Base-by-base conservation (phyloP, 805 yeast genomes). In the Suhomyces kilbournensis region DNA sequence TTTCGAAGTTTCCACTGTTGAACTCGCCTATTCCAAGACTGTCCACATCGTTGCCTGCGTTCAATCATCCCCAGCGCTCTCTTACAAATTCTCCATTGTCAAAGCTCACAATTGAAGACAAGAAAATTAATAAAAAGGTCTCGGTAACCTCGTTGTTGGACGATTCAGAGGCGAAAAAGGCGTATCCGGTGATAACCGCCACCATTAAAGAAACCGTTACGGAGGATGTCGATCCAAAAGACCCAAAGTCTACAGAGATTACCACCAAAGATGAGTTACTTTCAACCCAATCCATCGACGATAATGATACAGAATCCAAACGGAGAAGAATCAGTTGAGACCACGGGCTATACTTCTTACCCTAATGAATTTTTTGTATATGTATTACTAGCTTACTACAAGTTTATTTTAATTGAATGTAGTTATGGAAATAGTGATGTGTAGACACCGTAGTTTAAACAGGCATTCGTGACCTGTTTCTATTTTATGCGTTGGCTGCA, bases 111-210 rank as follows among this genome's bases (percentile, higher is more conserved):
- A 22, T 23, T n/a, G 30, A 28, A 26, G 48, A 25, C 6, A 42
- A 14, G 30, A 47, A 47, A 30, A 30, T 23, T 14, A 49, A 48
- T 35, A 60, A 54, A 28, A 65, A 57, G 57, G 70, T 63, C 20
- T 61, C 60, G 35, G 60, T 63, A n/a, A 60, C 56, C 25, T 63
- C 67, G 12, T 59, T 67, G 42, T 50, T 66, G 23, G 67, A 60
- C 32, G 53, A 51, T 38, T 38, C 42, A 17, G 42, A 38, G 42
- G 40, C 40, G 40, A 35, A 38, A 38, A 38, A 38, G 42, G 14
- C 32, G 32, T 38, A 17, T 38, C 23, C 42, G 42, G 42, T 38
- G 8, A 38, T 38, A 23, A 38, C 14, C 23, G 3, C 42, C 30
- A 48, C 28, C 15, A 46, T 19, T n/a, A 22, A 23, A 8, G 32